Percentiles rank a stretch among this genome's conserved stretches.
Evolutionary conservation across 139 green algal genomes (phyloP).

Genomic region (Bryopsis sp.): DNA sequence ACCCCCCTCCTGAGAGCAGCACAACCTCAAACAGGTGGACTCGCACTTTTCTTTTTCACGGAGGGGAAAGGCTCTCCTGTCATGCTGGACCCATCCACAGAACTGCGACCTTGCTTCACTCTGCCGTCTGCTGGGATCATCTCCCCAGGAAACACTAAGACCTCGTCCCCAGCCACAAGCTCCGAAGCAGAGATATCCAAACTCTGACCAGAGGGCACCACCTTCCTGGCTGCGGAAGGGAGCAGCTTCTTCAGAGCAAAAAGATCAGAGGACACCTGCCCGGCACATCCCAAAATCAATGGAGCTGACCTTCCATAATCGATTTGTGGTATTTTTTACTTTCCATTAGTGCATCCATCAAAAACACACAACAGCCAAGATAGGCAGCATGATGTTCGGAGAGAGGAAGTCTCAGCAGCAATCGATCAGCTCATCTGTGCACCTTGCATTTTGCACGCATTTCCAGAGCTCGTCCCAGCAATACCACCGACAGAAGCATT

Average conservation of each 20-base stretch:
- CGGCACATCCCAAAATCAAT: conserved; percentile 3
- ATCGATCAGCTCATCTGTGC: neutral
- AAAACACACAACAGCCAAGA: neutral
- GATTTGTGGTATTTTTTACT: conserved; percentile 1
- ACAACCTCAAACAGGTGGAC: neutral
- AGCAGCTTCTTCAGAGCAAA: conserved; percentile 38
- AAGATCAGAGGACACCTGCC: conserved; percentile 36
- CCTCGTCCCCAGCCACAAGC: conserved; percentile 50
- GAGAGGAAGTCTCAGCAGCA: neutral
- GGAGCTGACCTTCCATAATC: neutral
- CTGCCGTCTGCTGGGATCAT: conserved; percentile 72
- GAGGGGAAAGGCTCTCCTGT: conserved; percentile 78
- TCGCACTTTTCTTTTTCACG: conserved; percentile 42
- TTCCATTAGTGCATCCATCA: neutral
- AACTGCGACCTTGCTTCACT: conserved; percentile 51
- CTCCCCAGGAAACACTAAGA: conserved; percentile 75
- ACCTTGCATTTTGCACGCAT: neutral
- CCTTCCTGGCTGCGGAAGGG: conserved; percentile 19
- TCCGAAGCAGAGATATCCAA: conserved; percentile 55
- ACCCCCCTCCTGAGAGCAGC: neutral
- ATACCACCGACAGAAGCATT: conserved; percentile 88
- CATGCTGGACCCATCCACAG: conserved; percentile 68
- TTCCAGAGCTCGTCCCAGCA: conserved; percentile 67
- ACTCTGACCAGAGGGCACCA: conserved; percentile 27
- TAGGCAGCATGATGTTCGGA: neutral